Evolutionary conservation across 345 rosid genomes (phyloP), one percentile per base, ranked within the genome.

Genomic region (Dimocarpus longan): DNA sequence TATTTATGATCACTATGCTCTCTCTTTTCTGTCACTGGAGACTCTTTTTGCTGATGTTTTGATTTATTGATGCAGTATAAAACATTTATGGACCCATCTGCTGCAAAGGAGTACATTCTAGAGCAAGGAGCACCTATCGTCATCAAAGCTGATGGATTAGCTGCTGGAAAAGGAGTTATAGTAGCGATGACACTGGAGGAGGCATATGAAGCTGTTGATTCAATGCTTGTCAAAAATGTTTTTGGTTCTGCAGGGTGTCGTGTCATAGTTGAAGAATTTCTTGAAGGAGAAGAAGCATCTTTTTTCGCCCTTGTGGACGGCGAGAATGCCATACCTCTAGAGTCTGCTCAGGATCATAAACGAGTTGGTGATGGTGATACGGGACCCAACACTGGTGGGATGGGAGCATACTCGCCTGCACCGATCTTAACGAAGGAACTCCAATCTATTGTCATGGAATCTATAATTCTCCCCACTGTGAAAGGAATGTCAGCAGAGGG

Each of bases 371-470:
- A 93, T 87, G 99, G 99, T 76, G 98, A 96, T 81, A 92, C 89
- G 0, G 98, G 98, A 50, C 97, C 99, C 15, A 94, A 94, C 81
- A 96, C 97, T n/a, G 98, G 99, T 3, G 97, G 98, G 48, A 95
- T 93, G 98, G 98, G 99, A 54, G 98, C 99, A 0, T 93, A 92
- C 82, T 95, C 97, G 78, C 98, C 97, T 13, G 99, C 97, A 11
- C 97, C 98, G 0, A 83, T 93, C 75, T 85, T 95, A 78, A 93
- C 98, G 0, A 85, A 87, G 84, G 93, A 90, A 83, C 85, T 95
- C 60, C 87, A 90, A 48, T 85, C 92, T 40, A 32, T 84, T 76
- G 97, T 93, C 66, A 95, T 95, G 98, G 91, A 94, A 21, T 64
- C 91, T 80, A 93, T 95, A 78, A 92, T 95, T 76, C 87, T 87